Evolutionary conservation across 2,329 filamentous ascomycete genomes (phyloP), one percentile per base, ranked within the genome.

Genomic region (Sarocladium kiliense): DNA sequence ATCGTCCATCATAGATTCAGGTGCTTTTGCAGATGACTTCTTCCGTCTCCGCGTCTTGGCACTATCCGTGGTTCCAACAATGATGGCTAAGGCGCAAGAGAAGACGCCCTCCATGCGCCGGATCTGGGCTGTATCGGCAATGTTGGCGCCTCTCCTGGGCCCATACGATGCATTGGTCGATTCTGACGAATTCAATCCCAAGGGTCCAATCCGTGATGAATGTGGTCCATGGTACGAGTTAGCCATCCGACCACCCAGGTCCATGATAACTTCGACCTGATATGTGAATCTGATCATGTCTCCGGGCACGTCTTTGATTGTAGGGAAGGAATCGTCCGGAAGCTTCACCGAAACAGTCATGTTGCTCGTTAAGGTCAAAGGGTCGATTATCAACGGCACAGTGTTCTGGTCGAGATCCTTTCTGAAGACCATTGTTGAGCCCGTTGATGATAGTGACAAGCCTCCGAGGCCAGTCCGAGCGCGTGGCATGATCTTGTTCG

Each of bases 201-300:
- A 68, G 27, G 63, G 66, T 54, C 65, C 76, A 62, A 68, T 71
- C 65, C 72, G 73, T 64, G 74, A 65, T n/a, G 78, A 66, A 74
- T 82, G 81, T 18, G 85, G 81, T 41, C 85, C 80, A 63, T 91
- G 87, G 53, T 84, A 70, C 59, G 91, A 84, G n/a, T 83, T 84
- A 1, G 86, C 83, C 39, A 97, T 74, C 66, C 91, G 94, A 36
- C 93, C 93, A 47, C 94, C 92, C 0, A 97, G 78, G 66, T 99
- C 94, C 21, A 97, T 84, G 26, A 97, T 86, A 2, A 97, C 89
- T 69, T 99, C 94, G 19, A 97, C 81, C 61, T 92, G 89, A 66
- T 99, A 97, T 62, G 87, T 90, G 75, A 99, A 97, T 63, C 87
- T 91, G 60, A 99, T 94, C 86, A 97, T 94, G 32, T 89, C 87